Evolutionary conservation across 306 rosid genomes (phyloP).

Genomic region (Quercus berberidifolia): DNA sequence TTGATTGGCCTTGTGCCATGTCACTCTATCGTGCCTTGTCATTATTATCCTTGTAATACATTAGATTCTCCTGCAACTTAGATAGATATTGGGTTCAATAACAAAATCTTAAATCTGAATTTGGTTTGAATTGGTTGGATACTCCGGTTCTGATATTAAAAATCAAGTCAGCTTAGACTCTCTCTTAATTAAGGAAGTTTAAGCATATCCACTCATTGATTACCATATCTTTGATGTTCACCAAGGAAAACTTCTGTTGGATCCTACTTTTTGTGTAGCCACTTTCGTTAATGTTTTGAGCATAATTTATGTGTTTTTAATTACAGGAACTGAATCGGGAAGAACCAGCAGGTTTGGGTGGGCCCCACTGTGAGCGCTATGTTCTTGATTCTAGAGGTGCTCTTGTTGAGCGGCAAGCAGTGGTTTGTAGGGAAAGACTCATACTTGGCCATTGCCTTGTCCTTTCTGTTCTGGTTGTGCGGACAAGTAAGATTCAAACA

Average conservation of each 20-base stretch:
- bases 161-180: background rate
- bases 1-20: no score
- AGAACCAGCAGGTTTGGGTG: conserved; percentile 96
- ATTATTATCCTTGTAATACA: no score
- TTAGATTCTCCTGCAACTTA: background rate
- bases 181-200: no score
- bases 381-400: conserved; percentile 96
- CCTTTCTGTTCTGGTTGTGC: conserved; percentile 73
- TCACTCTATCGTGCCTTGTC: no score
- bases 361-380: conserved; percentile 75
- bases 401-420: conserved; percentile 88
- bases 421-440: conserved; percentile 89
- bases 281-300: background rate
- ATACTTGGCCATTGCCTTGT: conserved; percentile 90
- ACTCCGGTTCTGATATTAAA: background rate
- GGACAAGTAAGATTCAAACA: conserved; percentile 51
- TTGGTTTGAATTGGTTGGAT: background rate
- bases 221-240: no score
- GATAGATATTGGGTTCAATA: background rate
- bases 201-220: no score
- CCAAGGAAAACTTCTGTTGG: no score
- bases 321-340: conserved; percentile 88
- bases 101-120: background rate
- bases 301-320: conserved; percentile 14
- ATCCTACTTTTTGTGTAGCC: background rate